Evolutionary conservation across 1,139 yeast genomes (phyloP).

Genomic region (Keqinozyma sinolaborantium): DNA sequence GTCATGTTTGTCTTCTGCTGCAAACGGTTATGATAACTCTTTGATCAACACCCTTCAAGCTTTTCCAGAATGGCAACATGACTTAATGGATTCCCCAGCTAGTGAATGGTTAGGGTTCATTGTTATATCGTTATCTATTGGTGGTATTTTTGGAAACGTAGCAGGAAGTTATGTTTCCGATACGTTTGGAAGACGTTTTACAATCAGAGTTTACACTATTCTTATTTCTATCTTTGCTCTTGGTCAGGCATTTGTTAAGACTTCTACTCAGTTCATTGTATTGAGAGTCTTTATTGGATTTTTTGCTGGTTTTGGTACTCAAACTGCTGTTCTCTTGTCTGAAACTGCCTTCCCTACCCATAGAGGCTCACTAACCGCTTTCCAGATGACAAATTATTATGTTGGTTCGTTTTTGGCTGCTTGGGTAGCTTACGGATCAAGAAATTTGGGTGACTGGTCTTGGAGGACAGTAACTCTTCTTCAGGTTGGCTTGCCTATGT

Average conservation of each 20-base stretch:
- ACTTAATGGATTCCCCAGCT: too few species aligned
- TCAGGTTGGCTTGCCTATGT: conserved; percentile 32
- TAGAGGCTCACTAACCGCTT: conserved; percentile 13
- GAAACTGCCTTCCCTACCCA: conserved; percentile 16
- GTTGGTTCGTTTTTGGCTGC: conserved; percentile 15
- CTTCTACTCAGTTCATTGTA: conserved; percentile 33
- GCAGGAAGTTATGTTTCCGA: conserved; percentile 8
- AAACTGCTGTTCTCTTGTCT: conserved; percentile 28
- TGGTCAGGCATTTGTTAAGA: conserved; percentile 7
- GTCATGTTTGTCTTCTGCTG: too few species aligned
- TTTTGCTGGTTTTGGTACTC: conserved; percentile 19
- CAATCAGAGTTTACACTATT: conserved; percentile 5
- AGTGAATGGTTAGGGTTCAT: too few species aligned
- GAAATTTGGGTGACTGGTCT: conserved; percentile 12
- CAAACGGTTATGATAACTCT: too few species aligned
- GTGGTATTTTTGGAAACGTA: too few species aligned
- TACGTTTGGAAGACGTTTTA: conserved; percentile 5
- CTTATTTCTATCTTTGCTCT: conserved; percentile 6
- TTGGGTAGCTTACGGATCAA: conserved; percentile 10
- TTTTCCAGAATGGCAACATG: too few species aligned
- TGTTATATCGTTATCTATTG: too few species aligned
- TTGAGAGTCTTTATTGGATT: conserved; percentile 41
- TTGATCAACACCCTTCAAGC: too few species aligned
- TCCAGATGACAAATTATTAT: conserved; percentile 11
- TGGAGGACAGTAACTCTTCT: conserved; percentile 46